Conservation (phyloP, 78 protist species). For the Trichosphaerium sp. region DNA sequence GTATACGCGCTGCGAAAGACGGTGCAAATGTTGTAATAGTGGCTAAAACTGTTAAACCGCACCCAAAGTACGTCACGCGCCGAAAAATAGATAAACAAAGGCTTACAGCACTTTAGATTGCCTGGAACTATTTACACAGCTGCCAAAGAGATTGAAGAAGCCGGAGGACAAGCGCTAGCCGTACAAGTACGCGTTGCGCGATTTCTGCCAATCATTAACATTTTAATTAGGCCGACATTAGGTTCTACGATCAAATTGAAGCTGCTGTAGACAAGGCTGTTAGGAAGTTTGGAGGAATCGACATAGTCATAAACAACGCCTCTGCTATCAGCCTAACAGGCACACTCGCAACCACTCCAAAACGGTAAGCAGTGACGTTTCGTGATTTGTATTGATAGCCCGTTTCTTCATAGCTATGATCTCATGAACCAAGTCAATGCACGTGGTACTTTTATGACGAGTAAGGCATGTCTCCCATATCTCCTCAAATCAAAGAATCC, state of each 20-base stretch:
- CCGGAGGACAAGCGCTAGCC: slow-evolving; percentile 1
- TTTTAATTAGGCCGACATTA: slow-evolving; percentile 59
- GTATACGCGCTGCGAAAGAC: slow-evolving; percentile 22
- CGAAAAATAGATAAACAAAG: too few relatives aligned
- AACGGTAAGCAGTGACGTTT: slow-evolving; percentile 63
- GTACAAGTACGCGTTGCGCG: slow-evolving; percentile 3
- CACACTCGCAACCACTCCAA: slow-evolving; percentile 53
- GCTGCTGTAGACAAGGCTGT: slow-evolving; percentile 60
- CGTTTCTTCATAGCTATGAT: neutral
- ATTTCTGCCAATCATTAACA: slow-evolving; percentile 22
- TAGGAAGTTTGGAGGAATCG: slow-evolving; percentile 66
- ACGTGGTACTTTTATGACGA: slow-evolving; percentile 64
- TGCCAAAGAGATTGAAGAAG: slow-evolving; percentile 50
- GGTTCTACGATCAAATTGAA: slow-evolving; percentile 49
- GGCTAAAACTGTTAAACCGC: slow-evolving; percentile 56
- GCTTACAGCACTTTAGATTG: too few relatives aligned
- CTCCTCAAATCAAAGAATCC: slow-evolving; percentile 23
- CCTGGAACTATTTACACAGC: slow-evolving; percentile 74
- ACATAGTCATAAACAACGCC: slow-evolving; percentile 76
- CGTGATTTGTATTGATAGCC: neutral
- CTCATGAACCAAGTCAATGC: slow-evolving; percentile 47
- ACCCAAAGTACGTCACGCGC: too few relatives aligned
- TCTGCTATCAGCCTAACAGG: slow-evolving; percentile 64
- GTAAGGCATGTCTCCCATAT: slow-evolving; percentile 60
- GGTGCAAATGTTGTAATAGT: slow-evolving; percentile 50